Base-by-base conservation (phyloP, 805 yeast species). In the Candida ipomoeae region DNA sequence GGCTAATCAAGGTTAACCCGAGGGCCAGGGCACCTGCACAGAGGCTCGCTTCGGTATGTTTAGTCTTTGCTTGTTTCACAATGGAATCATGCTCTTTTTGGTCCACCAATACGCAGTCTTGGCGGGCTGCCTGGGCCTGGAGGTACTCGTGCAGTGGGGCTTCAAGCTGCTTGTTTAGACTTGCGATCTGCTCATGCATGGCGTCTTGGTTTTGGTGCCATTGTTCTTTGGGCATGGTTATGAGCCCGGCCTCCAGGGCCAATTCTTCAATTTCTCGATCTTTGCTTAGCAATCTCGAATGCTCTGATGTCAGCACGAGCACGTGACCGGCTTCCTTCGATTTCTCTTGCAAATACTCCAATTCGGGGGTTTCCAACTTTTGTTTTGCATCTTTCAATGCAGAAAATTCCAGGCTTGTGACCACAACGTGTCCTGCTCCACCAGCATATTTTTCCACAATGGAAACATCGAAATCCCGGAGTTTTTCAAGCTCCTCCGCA, bases 1-100 rank as follows among this genome's bases (percentile, higher is more conserved):
- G 34, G 1, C 55, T 10, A 18, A 61, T 55, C 3, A 57, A 15
- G 2, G 10, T 44, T n/a, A 53, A 51, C 11, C 44, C 45, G 11
- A 40, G 23, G 7, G 51, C 47, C 7, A 57, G 37, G 5, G 73
- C 67, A 17, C 60, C 63, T 15, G 59, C 55, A n/a, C 54, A 58
- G 39, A 68, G 49, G 21, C 61, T 56, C 5, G 60, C 59, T 5
- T 65, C 29, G 2, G 57, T 55, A 1, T 69, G 69, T 8, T 21
- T 36, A 26, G 48, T 23, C 35, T 33, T 41, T n/a, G 54, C 50
- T n/a, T 51, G 52, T 29, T 51, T 44, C 49, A 49, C 11, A 11
- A 53, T 23, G 36, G 50, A 47, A 37, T 51, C 48, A 26, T 54
- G 52, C 26, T 49, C 55, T 6, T 33, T 45, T n/a, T 46, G 18